Base-by-base conservation (phyloP, 352 stramenopile species). In the Lagenidium sp. region DNA sequence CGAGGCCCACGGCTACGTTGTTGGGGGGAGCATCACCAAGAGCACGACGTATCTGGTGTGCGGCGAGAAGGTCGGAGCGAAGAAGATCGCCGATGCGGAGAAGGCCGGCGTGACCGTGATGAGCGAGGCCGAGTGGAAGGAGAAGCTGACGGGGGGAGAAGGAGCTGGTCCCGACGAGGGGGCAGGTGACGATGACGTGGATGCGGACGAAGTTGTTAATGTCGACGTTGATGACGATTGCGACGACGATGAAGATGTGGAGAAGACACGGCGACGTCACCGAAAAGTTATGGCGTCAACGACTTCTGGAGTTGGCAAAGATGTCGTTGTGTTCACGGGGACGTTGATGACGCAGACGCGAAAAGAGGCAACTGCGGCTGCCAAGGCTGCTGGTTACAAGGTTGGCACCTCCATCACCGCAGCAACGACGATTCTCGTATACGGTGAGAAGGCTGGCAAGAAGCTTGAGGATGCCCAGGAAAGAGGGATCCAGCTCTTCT, bases 301-400 rank as follows among this genome's bases (percentile, higher is more conserved):
- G n/a, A n/a, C n/a, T n/a, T n/a, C n/a, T n/a, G n/a, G n/a, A n/a
- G n/a, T n/a, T n/a, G n/a, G n/a, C n/a, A n/a, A 47, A 21, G 47
- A 48, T 4, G 47, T 63, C 5, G 63, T 82, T 3, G 63, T 82
- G 29, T 82, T 82, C 41, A 75, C 66, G 4, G 66, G 69, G 16
- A 61, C 50, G 41, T 32, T 82, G 19, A 59, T 52, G 8, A 38
- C 10, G 23, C 55, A 71, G 56, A 55, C 63, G 20, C 55, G 69
- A 6, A 70, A 67, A 25, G 53, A 75, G 11, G 66, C 53, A 1
- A 47, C 43, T 0, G 44, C 39, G 0, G 47, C 68, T 35, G 66
- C 69, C 2, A 55, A 73, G 42, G n/a, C 40, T 8, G 41, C 52
- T 18, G 69, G 69, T 10, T 79, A 63, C 38, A 55, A 42, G 15